These are phyloP conservation scores for Sclerotinia nivalis DNA, from an alignment of 2,329 filamentous ascomycete species.

Conservation along the genomic window DNA sequence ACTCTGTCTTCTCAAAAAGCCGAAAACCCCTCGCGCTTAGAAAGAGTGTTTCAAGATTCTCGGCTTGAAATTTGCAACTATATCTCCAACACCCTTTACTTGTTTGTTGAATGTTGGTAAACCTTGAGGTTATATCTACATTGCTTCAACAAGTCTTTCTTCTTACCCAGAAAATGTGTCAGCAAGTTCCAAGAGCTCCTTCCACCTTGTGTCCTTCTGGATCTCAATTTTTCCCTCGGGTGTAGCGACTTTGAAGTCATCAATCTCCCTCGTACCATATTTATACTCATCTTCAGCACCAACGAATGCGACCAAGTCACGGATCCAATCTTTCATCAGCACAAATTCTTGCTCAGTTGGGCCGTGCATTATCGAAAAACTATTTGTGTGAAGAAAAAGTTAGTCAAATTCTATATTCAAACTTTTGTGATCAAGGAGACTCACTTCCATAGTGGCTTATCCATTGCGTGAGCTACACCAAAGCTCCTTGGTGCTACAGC, in stretches of 20 bases:
- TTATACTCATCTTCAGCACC: constrained; percentile 38
- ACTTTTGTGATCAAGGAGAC: constrained; percentile 21
- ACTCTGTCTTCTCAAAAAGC: no score
- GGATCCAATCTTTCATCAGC: constrained; percentile 46
- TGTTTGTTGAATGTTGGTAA: no score
- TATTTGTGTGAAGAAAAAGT: constrained; percentile 7
- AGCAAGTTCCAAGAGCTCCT: constrained; percentile 39
- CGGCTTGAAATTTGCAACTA: no score
- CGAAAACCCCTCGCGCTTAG: no score
- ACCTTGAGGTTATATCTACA: no score
- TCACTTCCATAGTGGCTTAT: constrained; percentile 48
- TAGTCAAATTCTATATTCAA: not conserved
- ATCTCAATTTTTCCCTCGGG: constrained; percentile 42
- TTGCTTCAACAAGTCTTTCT: no score
- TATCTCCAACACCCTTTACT: no score
- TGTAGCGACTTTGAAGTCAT: constrained; percentile 44
- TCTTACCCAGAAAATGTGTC: constrained; percentile 37
- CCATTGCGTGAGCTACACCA: constrained; percentile 46
- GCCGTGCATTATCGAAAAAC: constrained; percentile 46
- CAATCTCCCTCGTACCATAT: constrained; percentile 42
- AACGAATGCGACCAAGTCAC: constrained; percentile 45
- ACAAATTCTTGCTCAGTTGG: constrained; percentile 42
- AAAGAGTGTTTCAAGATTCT: no score
- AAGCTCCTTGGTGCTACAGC: constrained; percentile 43
- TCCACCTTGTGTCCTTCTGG: constrained; percentile 43